These are phyloP conservation scores for Boletus patriciae DNA, from an alignment of 768 basidiomycete species.

Conservation along the genomic window DNA sequence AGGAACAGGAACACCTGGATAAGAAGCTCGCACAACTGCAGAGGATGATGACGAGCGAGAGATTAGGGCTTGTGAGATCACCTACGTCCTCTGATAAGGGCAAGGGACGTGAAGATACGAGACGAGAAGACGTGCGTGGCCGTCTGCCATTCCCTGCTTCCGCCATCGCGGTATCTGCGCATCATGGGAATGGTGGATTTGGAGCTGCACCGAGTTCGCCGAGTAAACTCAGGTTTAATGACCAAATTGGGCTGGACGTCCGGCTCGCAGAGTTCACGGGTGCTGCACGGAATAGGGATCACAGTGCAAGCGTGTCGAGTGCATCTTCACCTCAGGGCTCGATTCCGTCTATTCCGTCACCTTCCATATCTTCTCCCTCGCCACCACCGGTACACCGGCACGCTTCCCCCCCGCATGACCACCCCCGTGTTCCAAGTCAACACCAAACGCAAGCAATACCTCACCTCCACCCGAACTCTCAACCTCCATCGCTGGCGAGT, in stretches of 20 bases:
- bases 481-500: constrained; percentile 14
- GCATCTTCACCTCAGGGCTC: constrained; percentile 74
- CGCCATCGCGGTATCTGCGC: constrained; percentile 1
- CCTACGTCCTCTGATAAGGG: constrained; percentile 37
- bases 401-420: constrained; percentile 26
- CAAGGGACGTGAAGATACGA: constrained; percentile 29
- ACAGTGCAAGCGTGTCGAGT: constrained; percentile 74
- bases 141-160: constrained; percentile 33
- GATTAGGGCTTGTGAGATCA: constrained; percentile 62
- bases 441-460: constrained; percentile 4
- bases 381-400: constrained; percentile 32
- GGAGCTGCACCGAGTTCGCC: constrained; percentile 29
- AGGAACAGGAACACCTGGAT: constrained; percentile 66
- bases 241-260: constrained; percentile 29
- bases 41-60: constrained; percentile 70
- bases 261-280: constrained; percentile 36
- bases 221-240: constrained; percentile 25
- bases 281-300: constrained; percentile 45
- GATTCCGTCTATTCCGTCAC: constrained; percentile 79
- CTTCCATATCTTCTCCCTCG: constrained; percentile 54
- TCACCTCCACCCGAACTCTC: constrained; percentile 16
- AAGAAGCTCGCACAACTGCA: constrained; percentile 69
- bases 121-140: constrained; percentile 41
- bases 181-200: neutral
- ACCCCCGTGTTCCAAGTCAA: constrained; percentile 1